Conservation (phyloP, 164 flowering plant genomes). For the Malania oleifera region DNA sequence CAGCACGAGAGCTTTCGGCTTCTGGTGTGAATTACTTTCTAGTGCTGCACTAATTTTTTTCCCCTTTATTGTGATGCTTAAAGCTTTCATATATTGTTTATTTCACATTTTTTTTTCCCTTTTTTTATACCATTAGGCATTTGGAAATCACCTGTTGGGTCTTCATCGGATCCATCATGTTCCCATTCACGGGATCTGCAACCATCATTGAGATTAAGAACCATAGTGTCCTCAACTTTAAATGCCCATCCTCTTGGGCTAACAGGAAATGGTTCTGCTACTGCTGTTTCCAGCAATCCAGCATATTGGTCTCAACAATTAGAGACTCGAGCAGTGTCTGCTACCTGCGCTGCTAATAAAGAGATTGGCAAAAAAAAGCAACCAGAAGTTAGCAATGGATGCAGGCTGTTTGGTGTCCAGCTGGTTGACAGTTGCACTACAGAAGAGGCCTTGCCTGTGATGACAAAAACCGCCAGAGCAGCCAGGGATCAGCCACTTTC, state of each 20-base stretch:
- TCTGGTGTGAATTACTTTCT: background rate
- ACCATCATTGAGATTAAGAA: background rate
- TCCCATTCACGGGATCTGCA: background rate
- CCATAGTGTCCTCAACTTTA: background rate
- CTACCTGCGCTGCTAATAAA: background rate
- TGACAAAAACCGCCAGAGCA: background rate
- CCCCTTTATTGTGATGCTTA: no score
- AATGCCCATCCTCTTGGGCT: background rate
- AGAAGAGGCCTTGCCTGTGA: background rate
- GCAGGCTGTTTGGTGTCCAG: background rate
- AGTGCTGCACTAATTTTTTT: no score
- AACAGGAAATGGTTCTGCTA: background rate
- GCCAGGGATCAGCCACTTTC: background rate
- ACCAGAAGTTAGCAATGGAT: background rate
- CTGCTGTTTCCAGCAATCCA: background rate
- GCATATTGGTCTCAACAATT: background rate
- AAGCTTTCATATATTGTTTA: no score
- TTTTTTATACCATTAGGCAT: background rate
- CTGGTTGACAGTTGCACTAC: background rate
- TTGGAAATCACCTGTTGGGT: background rate
- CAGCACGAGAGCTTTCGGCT: background rate
- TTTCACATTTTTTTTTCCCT: no score
- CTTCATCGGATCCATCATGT: background rate
- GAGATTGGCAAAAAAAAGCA: constrained; percentile 2
- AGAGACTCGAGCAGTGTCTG: background rate